Evolutionary conservation across 768 basidiomycete genomes (phyloP), one percentile per base, ranked within the genome.

Genomic region (Tephrocybe sp.): DNA sequence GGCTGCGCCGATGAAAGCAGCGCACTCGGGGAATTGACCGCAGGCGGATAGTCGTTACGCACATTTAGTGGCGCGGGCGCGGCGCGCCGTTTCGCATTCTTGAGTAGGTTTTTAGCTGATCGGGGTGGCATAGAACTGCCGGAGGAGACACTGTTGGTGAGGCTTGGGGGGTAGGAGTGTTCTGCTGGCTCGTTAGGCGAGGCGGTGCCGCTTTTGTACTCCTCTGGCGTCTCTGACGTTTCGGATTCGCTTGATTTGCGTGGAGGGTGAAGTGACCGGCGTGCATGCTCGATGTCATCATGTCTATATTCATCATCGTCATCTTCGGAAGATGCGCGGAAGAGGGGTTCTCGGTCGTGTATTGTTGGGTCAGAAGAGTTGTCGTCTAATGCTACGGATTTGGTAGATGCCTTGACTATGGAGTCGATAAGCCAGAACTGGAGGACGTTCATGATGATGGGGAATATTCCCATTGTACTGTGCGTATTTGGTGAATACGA

Each of bases 381-480:
- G 0, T 75, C 42, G 18, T 73, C 78, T 18, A 79, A 64, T 20
- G 71, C 62, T 3, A 76, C 57, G 24, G 62, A 58, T 30, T 66
- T 62, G 15, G 67, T 65, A 8, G 83, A 82, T 1, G 85, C 86
- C 69, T 94, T 94, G 63, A 94, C 90, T 46, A 94, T 93, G 0
- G 90, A 88, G 70, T 97, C 93, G 51, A 97, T 94, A 45, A 97
- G 73, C 85, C 94, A 94, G 77, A 98, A 98, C 65, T 98, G 96
- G 10, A 92, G 59, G 32, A 93, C 71, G 66, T 93, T 93, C 90
- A 92, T 91, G 37, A 85, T 71, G 58, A 90, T 88, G 0, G 93
- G 94, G 71, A 95, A 93, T 45, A 96, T 68, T 46, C 92, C 91
- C 91, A 98, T 94, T 20, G 86, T 87, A 58, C 89, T 92, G 56